Percentiles rank a stretch among this genome's conserved stretches.
Conservation (phyloP, 129 eudicot species). For the Helianthus tuberosus region DNA sequence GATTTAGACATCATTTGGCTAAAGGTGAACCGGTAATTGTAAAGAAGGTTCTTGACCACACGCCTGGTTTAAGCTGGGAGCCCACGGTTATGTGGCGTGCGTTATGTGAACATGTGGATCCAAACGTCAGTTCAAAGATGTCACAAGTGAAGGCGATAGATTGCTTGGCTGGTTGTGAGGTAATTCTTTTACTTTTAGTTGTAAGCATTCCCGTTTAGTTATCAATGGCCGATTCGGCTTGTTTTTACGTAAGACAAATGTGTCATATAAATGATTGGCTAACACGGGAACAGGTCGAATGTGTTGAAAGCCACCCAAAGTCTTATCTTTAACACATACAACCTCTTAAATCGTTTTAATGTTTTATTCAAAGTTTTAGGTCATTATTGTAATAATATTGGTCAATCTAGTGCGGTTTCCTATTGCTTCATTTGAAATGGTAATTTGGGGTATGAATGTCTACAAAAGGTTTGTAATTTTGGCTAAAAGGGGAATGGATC, state of each 20-base stretch:
- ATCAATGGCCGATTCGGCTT: background rate
- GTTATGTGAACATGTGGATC: slow-evolving; percentile 51
- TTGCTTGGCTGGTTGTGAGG: slow-evolving; percentile 80
- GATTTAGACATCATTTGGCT: slow-evolving; percentile 68
- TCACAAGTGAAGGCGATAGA: slow-evolving; percentile 70
- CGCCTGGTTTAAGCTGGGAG: slow-evolving; percentile 85
- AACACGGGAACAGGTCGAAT: background rate
- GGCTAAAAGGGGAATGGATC: background rate
- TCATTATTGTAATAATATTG: background rate
- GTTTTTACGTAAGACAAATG: background rate
- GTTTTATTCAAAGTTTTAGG: background rate
- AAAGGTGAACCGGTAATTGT: slow-evolving; percentile 83
- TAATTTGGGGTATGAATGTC: background rate
- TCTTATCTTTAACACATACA: background rate
- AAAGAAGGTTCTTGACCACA: slow-evolving; percentile 52
- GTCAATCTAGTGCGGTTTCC: background rate
- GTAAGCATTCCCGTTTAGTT: background rate
- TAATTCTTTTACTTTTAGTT: slow-evolving; percentile 24
- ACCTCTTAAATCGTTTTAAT: background rate
- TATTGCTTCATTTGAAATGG: background rate
- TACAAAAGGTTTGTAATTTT: background rate
- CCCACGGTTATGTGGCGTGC: slow-evolving; percentile 97
- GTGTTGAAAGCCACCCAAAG: background rate
- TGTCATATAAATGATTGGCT: background rate
- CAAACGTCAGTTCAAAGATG: slow-evolving; percentile 43